Evolutionary conservation across 352 stramenopile genomes (phyloP), one percentile per base, ranked within the genome.

Genomic region (Aphanomyces euteiches): DNA sequence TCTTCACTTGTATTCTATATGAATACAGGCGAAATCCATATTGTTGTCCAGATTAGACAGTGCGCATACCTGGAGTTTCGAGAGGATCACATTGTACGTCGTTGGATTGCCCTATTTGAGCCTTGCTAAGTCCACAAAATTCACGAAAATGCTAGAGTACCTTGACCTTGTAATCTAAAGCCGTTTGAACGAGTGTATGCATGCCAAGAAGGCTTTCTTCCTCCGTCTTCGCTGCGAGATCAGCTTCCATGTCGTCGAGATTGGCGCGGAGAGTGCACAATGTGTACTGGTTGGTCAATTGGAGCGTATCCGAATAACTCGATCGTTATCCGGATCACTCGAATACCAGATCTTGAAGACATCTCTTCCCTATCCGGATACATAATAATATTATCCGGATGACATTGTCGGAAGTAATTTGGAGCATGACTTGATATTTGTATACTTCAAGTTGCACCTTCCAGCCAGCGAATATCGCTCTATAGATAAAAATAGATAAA

Each of bases 181-280:
- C 87, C 67, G 90, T 92, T 77, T 95, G 84, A 66, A 95, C 90
- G 71, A 95, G 92, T 72, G 84, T 76, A 65, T 90, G 81, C 74
- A 92, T 84, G 60, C 77, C 89, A 65, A 75, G 73, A 5, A 95
- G 76, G 57, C 89, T 83, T 50, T 89, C 77, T 73, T 90, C 82
- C 36, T 66, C 60, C 21, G 64, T 13, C 12, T 21, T 50, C 43
- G 43, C 7, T 7, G n/a, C 54, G 10, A 37, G 54, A 28, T 28
- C 28, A 28, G 28, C 28, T 2, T 28, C 28, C 28, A 28, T 28
- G 28, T 28, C 28, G 28, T 28, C 28, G 28, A 28, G 28, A 28
- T 28, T 28, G 28, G 28, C 28, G 28, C 28, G 28, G 28, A 28
- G 28, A 28, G 28, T 28, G 28, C 28, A 28, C 28, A 28, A 28